Base-by-base conservation (phyloP, 2,329 filamentous ascomycete genomes). In the Harringtonia lauricola region DNA sequence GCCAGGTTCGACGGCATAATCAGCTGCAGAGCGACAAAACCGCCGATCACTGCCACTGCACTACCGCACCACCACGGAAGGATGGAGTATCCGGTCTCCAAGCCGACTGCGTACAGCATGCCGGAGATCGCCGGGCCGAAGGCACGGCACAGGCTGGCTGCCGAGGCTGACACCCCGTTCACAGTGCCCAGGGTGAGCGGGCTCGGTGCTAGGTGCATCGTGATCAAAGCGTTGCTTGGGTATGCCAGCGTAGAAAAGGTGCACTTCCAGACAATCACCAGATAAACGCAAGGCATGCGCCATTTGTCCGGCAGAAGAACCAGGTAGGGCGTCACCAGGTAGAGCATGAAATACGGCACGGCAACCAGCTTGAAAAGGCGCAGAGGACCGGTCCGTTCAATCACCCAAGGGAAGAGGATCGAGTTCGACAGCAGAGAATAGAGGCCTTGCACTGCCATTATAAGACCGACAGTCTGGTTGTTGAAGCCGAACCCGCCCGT, bases 11-110 rank as follows among this genome's bases (percentile, higher is more conserved):
- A 66, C 14, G 73, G 69, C 55, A 90, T 84, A 30, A 78, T 78
- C 63, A 95, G 84, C 58, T 78, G 79, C 47, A 87, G 70, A 60
- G 83, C 86, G 55, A 92, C 69, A 41, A 84, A 64, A 2, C 83
- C 86, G 37, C 89, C 92, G 14, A 79, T 61, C 12, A 86, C 64
- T 29, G 87, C 86, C 28, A 95, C 78, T 4, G 83, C 55, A 9
- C 83, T 86, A 51, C 83, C 89, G 49, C 80, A 81, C 92, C 92
- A 98, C 90, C 92, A 98, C 1, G 88, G 83, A 29, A 95, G 70
- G 18, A 88, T 88, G 5, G 88, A 90, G 59, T 87, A 90, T 30
- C 89, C 88, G 8, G 81, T 73, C 51, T 79, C 73, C 30, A 94
- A 73, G 41, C 92, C 92, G 42, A 82, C 68, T 5, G 87, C 77